Base-by-base conservation (phyloP, 2,329 filamentous ascomycete genomes). In the Penicillium sp. region DNA sequence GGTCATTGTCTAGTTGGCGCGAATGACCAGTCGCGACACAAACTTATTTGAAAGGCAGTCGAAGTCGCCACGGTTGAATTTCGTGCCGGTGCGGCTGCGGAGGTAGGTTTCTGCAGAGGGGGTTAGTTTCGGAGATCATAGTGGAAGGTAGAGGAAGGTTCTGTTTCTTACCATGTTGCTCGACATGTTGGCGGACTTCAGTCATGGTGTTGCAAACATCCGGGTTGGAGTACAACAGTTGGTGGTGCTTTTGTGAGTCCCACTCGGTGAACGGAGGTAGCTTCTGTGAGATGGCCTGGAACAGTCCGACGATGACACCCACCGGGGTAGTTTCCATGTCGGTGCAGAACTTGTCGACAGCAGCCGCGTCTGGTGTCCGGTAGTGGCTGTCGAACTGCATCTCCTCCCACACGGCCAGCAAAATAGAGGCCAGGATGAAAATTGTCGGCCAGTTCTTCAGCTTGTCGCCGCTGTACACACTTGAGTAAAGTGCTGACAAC, bases 351-450 rank as follows among this genome's bases (percentile, higher is more conserved):
- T 96, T 96, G 71, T 93, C 87, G 61, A 96, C 93, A 6, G 89
- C 89, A 49, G 84, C 82, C 53, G 89, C 84, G 73, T 97, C 93
- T 5, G 90, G 91, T 4, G 96, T 88, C 52, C 93, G 89, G 83
- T 96, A 97, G 79, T 96, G 91, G 82, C 90, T 96, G 79, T 97
- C 93, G 72, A 97, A 97, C 76, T 97, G 93, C 87, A 97, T 97
- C 83, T 96, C 89, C 76, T 97, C 93, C 93, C 93, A 97, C 21
- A 97, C 91, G 12, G 91, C 91, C 48, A 97, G 83, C 35, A 97
- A 85, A 62, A 97, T 94, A 5, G 91, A 93, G 10, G 93, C 93
- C 55, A 97, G 83, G 85, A 97, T 96, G 83, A 97, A 97, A 74
- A 97, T 97, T 49, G 93, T 97, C 2, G 93, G 93, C 93, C 93